Evolutionary conservation across 768 basidiomycete species (phyloP).

Genomic region (Suillus variegatus): DNA sequence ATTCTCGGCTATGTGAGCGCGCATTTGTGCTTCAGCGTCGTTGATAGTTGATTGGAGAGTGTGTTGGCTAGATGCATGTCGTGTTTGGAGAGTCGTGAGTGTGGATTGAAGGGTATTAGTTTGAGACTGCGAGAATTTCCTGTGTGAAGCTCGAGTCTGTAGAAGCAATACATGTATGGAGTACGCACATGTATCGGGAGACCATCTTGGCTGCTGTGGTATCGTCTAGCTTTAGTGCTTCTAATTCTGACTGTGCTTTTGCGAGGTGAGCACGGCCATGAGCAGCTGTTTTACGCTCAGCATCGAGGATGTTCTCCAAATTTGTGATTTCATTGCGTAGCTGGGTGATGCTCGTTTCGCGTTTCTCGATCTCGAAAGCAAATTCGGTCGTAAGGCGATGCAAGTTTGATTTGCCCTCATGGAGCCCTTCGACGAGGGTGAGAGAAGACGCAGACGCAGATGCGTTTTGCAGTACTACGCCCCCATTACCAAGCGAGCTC

Average conservation of each 20-base stretch:
- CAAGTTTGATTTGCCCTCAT: constrained; percentile 50
- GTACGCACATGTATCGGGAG: constrained; percentile 75
- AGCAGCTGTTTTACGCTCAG: constrained; percentile 45
- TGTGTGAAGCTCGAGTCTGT: constrained; percentile 23
- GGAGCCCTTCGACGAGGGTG: constrained; percentile 39
- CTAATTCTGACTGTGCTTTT: constrained; percentile 48
- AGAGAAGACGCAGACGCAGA: constrained; percentile 22
- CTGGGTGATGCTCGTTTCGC: constrained; percentile 44
- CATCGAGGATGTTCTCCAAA: constrained; percentile 43
- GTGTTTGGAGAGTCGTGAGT: constrained; percentile 54
- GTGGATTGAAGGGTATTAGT: constrained; percentile 66
- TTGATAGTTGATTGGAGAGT: constrained; percentile 57
- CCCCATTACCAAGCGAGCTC: constrained; percentile 18
- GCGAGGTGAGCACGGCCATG: constrained; percentile 49
- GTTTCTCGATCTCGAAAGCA: constrained; percentile 44
- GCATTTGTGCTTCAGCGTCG: constrained; percentile 43
- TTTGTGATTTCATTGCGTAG: constrained; percentile 47
- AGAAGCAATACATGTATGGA: background rate
- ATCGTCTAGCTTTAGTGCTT: constrained; percentile 62
- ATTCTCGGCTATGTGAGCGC: constrained; percentile 42
- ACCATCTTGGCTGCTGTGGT: constrained; percentile 82
- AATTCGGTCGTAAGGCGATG: constrained; percentile 52
- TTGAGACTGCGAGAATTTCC: constrained; percentile 83
- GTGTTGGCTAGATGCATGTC: constrained; percentile 61
- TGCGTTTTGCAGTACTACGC: constrained; percentile 10